Base-by-base conservation (phyloP, 2,329 filamentous ascomycete genomes). In the Fusarium cyanostomum region DNA sequence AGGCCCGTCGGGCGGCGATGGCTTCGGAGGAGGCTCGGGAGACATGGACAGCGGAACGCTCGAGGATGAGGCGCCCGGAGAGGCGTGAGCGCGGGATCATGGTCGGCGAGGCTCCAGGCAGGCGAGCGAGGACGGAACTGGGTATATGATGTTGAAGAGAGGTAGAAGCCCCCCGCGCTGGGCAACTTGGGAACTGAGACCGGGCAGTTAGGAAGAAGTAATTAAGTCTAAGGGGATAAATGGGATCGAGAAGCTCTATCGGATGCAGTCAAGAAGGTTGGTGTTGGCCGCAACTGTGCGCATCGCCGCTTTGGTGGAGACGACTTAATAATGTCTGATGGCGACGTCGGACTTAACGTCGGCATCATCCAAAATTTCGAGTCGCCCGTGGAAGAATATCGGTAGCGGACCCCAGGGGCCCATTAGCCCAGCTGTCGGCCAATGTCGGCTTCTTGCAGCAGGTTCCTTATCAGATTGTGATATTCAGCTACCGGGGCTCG, bases 61-160 rank as follows among this genome's bases (percentile, higher is more conserved):
- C 75, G 51, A 80, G 72, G 21, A 77, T 62, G 52, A 79, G 67
- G 52, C 75, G 76, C 59, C 78, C 76, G 16, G 77, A 75, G 52
- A 77, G 71, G 69, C 76, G 77, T 52, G 77, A 76, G 57, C 77
- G 75, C 41, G 77, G 76, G 55, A 80, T 79, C 78, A 80, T 80
- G 70, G 59, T 66, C 30, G 58, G 45, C 21, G 53, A 56, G 39
- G 49, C 27, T 55, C 26, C 51, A 46, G 44, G 34, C 16, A 48
- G 56, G 37, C 16, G 37, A 62, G 57, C 62, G 43, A 48, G 33
- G 44, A 56, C 49, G 58, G 64, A 70, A 59, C 57, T 68, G 45
- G 45, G 53, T n/a, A n/a, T 21, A 21, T 21, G n/a, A 21, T 21
- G 53, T 37, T 35, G 51, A 33, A 46, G 45, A 49, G 41, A 41